phyloP scores from a whole-genome alignment of 257 asterid genomes.

The Ballota nigra region DNA sequence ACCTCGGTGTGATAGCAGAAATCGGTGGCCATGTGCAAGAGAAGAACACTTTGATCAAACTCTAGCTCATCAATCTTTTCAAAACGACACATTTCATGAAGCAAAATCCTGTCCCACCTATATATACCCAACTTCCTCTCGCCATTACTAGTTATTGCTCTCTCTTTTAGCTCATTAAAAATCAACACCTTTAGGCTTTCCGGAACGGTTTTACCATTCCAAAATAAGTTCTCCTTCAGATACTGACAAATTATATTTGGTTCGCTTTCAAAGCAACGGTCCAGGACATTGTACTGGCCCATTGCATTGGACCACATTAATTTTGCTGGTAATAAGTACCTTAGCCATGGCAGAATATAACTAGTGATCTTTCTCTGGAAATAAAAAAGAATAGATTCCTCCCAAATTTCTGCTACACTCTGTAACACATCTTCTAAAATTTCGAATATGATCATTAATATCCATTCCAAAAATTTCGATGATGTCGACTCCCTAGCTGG shows the following conservation, averaged over 20 bases:
- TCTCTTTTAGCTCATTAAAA: background rate
- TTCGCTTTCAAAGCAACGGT: slow-evolving; percentile 7
- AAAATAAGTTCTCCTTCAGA: slow-evolving; percentile 11
- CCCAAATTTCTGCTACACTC: too few species aligned
- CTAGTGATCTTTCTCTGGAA: too few species aligned
- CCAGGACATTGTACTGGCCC: slow-evolving; percentile 13
- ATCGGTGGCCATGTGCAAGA: slow-evolving; percentile 36
- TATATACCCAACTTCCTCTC: background rate
- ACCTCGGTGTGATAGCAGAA: slow-evolving; percentile 12
- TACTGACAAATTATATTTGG: background rate
- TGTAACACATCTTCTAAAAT: too few species aligned
- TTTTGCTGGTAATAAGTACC: too few species aligned
- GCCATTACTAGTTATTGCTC: background rate
- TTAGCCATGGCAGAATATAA: too few species aligned
- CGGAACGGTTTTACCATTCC: background rate
- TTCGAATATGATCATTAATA: too few species aligned
- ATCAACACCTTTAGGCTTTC: background rate
- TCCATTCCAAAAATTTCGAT: too few species aligned
- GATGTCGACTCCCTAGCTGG: too few species aligned
- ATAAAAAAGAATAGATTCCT: too few species aligned
- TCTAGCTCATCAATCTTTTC: background rate
- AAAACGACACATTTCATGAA: background rate
- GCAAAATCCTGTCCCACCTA: slow-evolving; percentile 7
- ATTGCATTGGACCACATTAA: slow-evolving; percentile 20
- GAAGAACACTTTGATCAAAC: slow-evolving; percentile 30